These are phyloP conservation scores for Scheffersomyces ergatensis DNA, from an alignment of 805 yeast genomes.

Conservation along the genomic window DNA sequence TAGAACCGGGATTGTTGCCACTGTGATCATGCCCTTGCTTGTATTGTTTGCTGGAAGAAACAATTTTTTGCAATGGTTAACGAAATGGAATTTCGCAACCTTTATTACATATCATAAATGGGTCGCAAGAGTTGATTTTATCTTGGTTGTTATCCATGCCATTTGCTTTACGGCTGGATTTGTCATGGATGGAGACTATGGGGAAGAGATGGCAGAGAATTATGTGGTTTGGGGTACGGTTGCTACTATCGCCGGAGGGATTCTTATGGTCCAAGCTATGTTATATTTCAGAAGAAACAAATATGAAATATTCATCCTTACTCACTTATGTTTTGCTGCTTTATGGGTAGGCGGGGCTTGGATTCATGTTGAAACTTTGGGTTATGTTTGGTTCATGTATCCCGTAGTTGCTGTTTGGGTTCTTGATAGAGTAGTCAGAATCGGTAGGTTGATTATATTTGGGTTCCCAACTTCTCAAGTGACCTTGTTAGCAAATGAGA, in stretches of 20 bases:
- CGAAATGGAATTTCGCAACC: slow-evolving; percentile 52
- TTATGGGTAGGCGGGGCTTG: slow-evolving; percentile 44
- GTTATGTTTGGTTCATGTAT: slow-evolving; percentile 26
- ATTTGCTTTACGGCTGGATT: slow-evolving; percentile 22
- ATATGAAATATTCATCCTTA: slow-evolving; percentile 34
- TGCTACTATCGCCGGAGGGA: slow-evolving; percentile 34
- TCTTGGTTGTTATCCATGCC: slow-evolving; percentile 30
- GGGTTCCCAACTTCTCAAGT: slow-evolving; percentile 35
- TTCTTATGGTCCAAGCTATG: slow-evolving; percentile 29
- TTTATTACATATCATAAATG: slow-evolving; percentile 46
- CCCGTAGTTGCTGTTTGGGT: slow-evolving; percentile 36
- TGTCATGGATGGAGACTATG: slow-evolving; percentile 7
- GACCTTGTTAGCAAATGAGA: slow-evolving; percentile 29
- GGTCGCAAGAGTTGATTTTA: slow-evolving; percentile 33
- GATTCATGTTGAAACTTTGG: slow-evolving; percentile 40
- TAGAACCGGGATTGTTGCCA: slow-evolving; percentile 49
- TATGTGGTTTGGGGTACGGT: slow-evolving; percentile 33
- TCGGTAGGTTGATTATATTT: slow-evolving; percentile 25
- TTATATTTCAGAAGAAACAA: slow-evolving; percentile 31
- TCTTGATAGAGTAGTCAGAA: slow-evolving; percentile 30
- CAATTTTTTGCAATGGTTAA: slow-evolving; percentile 56
- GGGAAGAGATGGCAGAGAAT: slow-evolving; percentile 11
- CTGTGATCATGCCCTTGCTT: slow-evolving; percentile 49
- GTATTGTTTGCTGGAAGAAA: slow-evolving; percentile 62
- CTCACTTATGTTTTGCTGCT: slow-evolving; percentile 37